Base-by-base conservation (phyloP, 1,139 yeast genomes). In the Neolecta irregularis region DNA sequence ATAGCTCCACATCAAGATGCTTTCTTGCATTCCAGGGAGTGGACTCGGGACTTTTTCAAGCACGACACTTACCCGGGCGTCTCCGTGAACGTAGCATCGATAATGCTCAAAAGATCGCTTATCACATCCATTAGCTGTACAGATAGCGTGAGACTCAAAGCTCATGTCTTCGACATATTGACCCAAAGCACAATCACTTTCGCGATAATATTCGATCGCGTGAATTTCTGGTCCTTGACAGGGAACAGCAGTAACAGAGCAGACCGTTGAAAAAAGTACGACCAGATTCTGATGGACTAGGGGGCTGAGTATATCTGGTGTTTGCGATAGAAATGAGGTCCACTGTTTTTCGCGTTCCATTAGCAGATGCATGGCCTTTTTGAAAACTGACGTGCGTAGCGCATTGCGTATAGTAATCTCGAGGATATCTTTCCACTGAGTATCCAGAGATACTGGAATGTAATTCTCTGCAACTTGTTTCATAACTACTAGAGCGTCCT, bases 1-100 rank as follows among this genome's bases (percentile, higher is more conserved):
- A 45, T 69, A 73, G 52, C 93, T 79, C 98, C 98, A 91, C 65
- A 85, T 76, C 33, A 83, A 61, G 34, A 91, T 71, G n/a, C 69
- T 68, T 47, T 74, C 68, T 41, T 72, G 73, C 30, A 72, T 58
- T 6, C 74, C 72, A 1, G 80, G 73, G 3, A 74, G 52, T 12
- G 65, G 59, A 26, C 73, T 63, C 12, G 67, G 64, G 40, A 60
- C 66, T 38, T 63, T 64, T 48, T 80, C 93, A 15, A 81, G 66
- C 20, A 73, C 64, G 33, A 85, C 74, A 48, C 78, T 92, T 15
- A 91, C 65, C 43, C 79, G 75, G 1, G 92, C 93, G 34, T 67
- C 61, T 0, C 93, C 94, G 56, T 88, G 94, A 16, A 80, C 94
- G 57, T 85, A 91, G 23, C 80, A 74, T 47, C 85, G 65, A 50